Evolutionary conservation across 768 basidiomycete species (phyloP), one percentile per base, ranked within the genome.

Genomic region (Coprinopsis cinerea): DNA sequence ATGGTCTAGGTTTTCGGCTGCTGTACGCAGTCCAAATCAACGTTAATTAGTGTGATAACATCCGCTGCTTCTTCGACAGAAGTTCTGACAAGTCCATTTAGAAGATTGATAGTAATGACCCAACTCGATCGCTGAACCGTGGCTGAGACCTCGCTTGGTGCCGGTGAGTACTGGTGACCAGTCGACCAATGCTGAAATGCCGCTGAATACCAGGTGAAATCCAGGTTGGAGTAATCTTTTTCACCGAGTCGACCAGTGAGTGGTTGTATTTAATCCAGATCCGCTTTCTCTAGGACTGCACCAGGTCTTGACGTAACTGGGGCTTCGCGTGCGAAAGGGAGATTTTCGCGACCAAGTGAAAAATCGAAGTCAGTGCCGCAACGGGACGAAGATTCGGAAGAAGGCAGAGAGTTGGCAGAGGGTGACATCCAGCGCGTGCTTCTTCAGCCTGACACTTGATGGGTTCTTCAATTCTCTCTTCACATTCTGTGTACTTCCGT

Each of bases 21-120:
- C 37, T 18, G 37, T 7, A 11, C 10, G 7, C 7, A 11, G 10
- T 32, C 13, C 28, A 45, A 11, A 52, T 34, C 44, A 52, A 52
- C 44, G 34, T 52, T 52, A 52, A 52, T 52, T 52, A 52, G 51
- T 40, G 45, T 20, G 45, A 52, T 47, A 47, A 52, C 35, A 39
- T 30, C 51, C 44, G 45, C 32, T 28, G 45, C 49, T 51, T 51
- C 49, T 51, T 26, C 30, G 18, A 23, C 40, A 36, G 22, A 43
- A 25, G 22, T 43, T 23, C 25, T 23, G 9, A 43, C 41, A 39
- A 39, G 18, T 20, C 37, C 37, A 20, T 39, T 13, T 13, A 39
- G 37, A 39, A 39, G 13, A 20, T 20, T 7, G 18, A 7, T 7
- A 17, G 15, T 9, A 9, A 9, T 32, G 7, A 9, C 15, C 30